Conservation (phyloP, 108 stramenopile species). For the Bacterosira constricta region DNA sequence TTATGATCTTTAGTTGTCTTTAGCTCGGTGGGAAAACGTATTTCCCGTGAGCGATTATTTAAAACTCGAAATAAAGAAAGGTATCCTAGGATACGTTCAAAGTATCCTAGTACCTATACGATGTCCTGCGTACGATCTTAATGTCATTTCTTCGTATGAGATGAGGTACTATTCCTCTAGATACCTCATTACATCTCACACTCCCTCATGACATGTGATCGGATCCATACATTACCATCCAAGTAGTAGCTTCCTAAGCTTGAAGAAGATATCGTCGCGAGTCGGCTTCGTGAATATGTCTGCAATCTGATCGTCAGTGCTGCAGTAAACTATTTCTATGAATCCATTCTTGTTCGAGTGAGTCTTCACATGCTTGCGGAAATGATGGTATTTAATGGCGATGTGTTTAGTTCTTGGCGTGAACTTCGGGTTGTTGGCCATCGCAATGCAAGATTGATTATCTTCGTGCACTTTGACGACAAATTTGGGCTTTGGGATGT, state of each 20-base stretch:
- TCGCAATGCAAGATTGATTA: not conserved
- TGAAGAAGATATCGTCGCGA: slow-evolving; percentile 7
- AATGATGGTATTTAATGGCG: not conserved
- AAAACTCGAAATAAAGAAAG: too few relatives aligned
- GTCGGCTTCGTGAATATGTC: slow-evolving; percentile 35
- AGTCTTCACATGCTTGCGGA: not conserved
- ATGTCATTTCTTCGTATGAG: too few relatives aligned
- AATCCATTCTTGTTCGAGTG: not conserved
- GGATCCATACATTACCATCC: slow-evolving; percentile 35
- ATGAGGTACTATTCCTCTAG: too few relatives aligned
- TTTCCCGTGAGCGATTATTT: too few relatives aligned
- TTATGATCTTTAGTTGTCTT: too few relatives aligned
- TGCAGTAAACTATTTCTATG: slow-evolving; percentile 1
- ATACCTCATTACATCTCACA: too few relatives aligned
- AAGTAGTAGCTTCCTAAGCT: slow-evolving; percentile 15
- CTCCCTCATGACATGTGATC: not conserved
- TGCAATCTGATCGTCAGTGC: slow-evolving; percentile 26
- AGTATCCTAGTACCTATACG: too few relatives aligned
- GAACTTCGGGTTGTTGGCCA: not conserved
- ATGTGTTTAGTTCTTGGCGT: not conserved
- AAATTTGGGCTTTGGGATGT: not conserved
- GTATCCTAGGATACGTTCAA: too few relatives aligned
- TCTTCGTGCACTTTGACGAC: not conserved
- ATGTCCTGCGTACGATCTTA: too few relatives aligned
- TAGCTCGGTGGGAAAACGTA: too few relatives aligned